phyloP scores from a whole-genome alignment of 495 filamentous ascomycete genomes.

The Hypoxylon fuscum region DNA sequence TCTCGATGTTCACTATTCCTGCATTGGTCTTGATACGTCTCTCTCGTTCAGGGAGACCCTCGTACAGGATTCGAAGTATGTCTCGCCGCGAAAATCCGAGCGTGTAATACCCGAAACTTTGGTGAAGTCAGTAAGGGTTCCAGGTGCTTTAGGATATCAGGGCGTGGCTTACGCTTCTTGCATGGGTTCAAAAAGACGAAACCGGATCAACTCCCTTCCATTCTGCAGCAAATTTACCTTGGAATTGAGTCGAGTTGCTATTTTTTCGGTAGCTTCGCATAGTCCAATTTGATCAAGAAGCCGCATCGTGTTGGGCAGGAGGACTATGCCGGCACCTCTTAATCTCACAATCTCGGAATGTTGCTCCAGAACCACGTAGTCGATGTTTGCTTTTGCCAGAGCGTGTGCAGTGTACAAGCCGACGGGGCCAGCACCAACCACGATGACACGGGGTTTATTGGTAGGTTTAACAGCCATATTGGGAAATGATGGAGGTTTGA shows the following conservation, averaged over 20 bases:
- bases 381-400: conserved; percentile 53
- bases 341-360: conserved; percentile 46
- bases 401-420: conserved; percentile 59
- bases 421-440: conserved; percentile 59
- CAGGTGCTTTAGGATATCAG: not conserved
- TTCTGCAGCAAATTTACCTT: conserved; percentile 15
- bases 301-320: conserved; percentile 43
- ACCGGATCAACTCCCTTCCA: conserved; percentile 7
- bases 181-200: conserved; percentile 9
- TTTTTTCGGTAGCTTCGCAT: conserved; percentile 36
- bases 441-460: conserved; percentile 54
- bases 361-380: conserved; percentile 60
- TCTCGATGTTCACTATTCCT: conserved; percentile 42
- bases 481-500: not conserved
- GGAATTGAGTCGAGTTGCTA: not conserved
- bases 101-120: conserved; percentile 11
- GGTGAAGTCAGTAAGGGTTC: not conserved
- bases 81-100: conserved; percentile 45
- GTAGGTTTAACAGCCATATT: not conserved
- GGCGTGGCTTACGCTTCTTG: conserved; percentile 24
- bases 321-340: conserved; percentile 47
- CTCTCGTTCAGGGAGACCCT: conserved; percentile 39
- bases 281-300: conserved; percentile 51
- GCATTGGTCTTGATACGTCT: conserved; percentile 43
- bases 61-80: conserved; percentile 47